Evolutionary conservation across 495 filamentous ascomycete genomes (phyloP).

Genomic region (Arthonia radiata): DNA sequence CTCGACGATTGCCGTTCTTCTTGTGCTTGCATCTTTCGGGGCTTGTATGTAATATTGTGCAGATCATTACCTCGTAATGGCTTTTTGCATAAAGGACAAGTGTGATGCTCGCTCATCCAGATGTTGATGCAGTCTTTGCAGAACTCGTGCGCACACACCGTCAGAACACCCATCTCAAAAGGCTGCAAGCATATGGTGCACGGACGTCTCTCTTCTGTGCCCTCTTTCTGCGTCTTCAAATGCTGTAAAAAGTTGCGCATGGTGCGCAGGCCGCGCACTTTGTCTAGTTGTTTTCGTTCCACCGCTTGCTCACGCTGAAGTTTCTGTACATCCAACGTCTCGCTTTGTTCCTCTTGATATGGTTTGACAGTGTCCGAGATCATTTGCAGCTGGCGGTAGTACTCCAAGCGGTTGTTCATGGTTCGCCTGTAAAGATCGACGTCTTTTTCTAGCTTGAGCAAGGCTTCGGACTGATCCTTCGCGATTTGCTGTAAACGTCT

Average conservation of each 20-base stretch:
- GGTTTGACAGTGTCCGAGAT: conserved; percentile 68
- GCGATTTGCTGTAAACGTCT: conserved; percentile 33
- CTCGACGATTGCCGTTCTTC: conserved; percentile 26
- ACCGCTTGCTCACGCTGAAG: neutral
- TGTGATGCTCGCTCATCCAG: conserved; percentile 37
- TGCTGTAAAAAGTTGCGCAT: conserved; percentile 50
- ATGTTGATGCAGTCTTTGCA: conserved; percentile 60
- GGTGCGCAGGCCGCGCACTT: conserved; percentile 33
- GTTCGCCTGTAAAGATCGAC: conserved; percentile 47
- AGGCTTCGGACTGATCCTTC: conserved; percentile 37
- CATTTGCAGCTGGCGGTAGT: conserved; percentile 66
- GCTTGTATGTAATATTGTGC: conserved; percentile 55
- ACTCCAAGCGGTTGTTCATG: conserved; percentile 64
- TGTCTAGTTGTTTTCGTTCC: conserved; percentile 8
- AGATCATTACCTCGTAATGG: conserved; percentile 35
- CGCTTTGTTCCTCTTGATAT: conserved; percentile 32
- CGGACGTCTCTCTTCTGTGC: conserved; percentile 28
- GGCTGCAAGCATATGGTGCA: conserved; percentile 58
- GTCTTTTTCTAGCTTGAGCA: conserved; percentile 38
- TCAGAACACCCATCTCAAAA: conserved; percentile 62
- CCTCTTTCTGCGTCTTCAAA: conserved; percentile 28
- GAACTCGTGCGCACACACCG: conserved; percentile 72
- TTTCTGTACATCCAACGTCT: conserved; percentile 10
- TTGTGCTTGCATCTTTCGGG: conserved; percentile 39
- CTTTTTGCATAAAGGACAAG: conserved; percentile 57